phyloP scores from a whole-genome alignment of 1,284 basidiomycete genomes.

The Flammula alnicola region DNA sequence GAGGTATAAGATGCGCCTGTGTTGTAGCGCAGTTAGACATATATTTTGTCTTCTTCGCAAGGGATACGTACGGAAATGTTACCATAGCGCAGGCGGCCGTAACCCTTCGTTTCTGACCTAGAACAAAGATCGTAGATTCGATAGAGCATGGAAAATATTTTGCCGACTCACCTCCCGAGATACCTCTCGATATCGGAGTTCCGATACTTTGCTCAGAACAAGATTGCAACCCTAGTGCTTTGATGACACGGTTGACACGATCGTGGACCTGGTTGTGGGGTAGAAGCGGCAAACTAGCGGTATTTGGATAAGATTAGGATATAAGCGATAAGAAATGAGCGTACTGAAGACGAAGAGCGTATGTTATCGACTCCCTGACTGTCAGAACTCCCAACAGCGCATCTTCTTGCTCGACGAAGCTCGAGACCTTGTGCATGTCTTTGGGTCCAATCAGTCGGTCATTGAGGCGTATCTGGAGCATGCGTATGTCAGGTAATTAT shows the following conservation, averaged over 20 bases:
- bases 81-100: constrained; percentile 70
- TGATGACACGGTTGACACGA: constrained; percentile 61
- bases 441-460: constrained; percentile 27
- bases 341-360: constrained; percentile 59
- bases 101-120: constrained; percentile 66
- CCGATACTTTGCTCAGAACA: constrained; percentile 63
- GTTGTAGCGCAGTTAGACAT: not conserved
- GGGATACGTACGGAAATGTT: constrained; percentile 50
- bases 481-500: not conserved
- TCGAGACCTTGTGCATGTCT: constrained; percentile 41
- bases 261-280: constrained; percentile 43
- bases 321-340: constrained; percentile 21
- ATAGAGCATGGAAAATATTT: too few relatives aligned
- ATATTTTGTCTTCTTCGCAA: not conserved
- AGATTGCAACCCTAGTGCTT: constrained; percentile 59
- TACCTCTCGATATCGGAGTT: constrained; percentile 59
- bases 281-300: constrained; percentile 48
- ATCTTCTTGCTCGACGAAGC: constrained; percentile 69
- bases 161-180: too few relatives aligned
- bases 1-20: constrained; percentile 56
- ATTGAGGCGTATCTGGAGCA: constrained; percentile 36
- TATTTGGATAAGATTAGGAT: constrained; percentile 3
- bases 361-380: constrained; percentile 65
- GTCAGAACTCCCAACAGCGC: constrained; percentile 64
- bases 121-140: too few relatives aligned